Evolutionary conservation across 805 yeast genomes (phyloP), one percentile per base, ranked within the genome.

Genomic region (Pichia californica): DNA sequence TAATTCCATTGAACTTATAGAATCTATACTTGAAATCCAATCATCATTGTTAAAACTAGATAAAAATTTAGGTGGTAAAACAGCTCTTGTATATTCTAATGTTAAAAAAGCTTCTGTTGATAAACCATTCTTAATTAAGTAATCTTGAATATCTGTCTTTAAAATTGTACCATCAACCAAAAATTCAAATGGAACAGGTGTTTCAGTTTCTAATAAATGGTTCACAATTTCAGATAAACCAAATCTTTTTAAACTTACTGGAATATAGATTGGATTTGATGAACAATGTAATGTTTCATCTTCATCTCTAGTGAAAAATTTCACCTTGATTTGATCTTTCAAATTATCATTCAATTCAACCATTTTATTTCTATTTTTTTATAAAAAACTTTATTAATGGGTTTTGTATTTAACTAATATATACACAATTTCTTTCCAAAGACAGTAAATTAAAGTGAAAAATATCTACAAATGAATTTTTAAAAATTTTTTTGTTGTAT

Each of bases 151-250:
- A 1, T 95, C 79, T 1, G 83, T 73, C 53, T 93, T 81, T 46
- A 93, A 67, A 44, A 93, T 68, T 19, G 80, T 80, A 14, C 96
- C 96, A 56, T 89, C 88, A 42, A 91, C 78, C 48, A 93, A 70
- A 64, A 93, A 93, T 59, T 93, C 98, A 63, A 93, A 91, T 18
- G 98, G 98, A 42, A 88, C 76, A 1, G 93, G 81, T 36, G 67
- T 70, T 15, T 80, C 81, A 51, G 69, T 44, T 7, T 66, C 71
- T 40, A 93, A 69, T 44, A 93, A 71, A 67, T 93, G 97, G 66
- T 93, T 93, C 19, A 93, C 96, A 60, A 93, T 82, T 65, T 93
- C 98, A 5, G 96, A 87, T 32, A 93, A 73, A 44, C 99, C 99
- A 61, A 78, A 89, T 63, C 98, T 77, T 54, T 86, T 88, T 52